Conservation (phyloP, 208 protist species). For the Trypanosoma lewisi region DNA sequence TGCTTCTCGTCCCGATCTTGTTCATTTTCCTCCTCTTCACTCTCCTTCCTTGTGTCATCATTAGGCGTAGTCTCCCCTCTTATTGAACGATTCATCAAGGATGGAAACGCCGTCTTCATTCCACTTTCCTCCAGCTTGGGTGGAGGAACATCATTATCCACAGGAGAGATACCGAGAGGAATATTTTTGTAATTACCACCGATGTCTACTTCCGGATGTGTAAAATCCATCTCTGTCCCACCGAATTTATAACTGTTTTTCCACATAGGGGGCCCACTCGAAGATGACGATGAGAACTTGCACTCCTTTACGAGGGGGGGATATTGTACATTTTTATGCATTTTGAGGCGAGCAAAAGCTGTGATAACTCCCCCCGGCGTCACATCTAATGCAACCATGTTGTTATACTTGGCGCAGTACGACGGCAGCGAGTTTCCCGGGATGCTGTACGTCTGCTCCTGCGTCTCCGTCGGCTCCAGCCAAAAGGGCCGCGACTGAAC, state of each 20-base stretch:
- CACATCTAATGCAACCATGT: neutral
- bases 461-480: conserved; percentile 42
- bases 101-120: too few species aligned
- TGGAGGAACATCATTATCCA: too few species aligned
- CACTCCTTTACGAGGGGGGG: neutral
- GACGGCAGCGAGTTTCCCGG: conserved; percentile 41
- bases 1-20: neutral
- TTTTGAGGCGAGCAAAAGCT: neutral
- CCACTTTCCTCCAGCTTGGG: too few species aligned
- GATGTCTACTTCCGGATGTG: too few species aligned
- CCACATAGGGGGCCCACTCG: too few species aligned
- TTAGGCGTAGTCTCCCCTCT: too few species aligned
- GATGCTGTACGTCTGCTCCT: conserved; percentile 37
- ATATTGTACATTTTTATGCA: neutral
- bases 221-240: too few species aligned
- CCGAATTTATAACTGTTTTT: too few species aligned
- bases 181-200: too few species aligned
- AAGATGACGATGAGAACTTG: neutral
- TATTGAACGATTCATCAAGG: too few species aligned
- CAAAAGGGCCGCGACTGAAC: conserved; percentile 27
- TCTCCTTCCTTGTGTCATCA: neutral
- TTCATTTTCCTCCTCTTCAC: neutral
- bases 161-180: too few species aligned
- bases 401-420: conserved; percentile 2
- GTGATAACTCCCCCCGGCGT: neutral